Base-by-base conservation (phyloP, 2,329 filamentous ascomycete species). In the Apiospora kogelbergensis region DNA sequence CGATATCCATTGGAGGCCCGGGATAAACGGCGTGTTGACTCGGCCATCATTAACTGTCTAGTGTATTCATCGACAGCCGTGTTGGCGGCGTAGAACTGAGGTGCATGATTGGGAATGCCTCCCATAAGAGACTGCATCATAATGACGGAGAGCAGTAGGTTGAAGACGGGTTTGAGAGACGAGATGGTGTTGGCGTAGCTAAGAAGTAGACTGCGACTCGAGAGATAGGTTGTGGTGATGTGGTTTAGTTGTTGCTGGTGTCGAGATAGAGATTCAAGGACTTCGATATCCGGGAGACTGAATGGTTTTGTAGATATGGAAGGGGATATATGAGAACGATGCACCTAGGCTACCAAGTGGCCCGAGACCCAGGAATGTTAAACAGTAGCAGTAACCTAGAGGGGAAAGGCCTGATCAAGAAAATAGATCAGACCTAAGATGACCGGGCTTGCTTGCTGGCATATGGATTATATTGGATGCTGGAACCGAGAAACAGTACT, bases 51-150 rank as follows among this genome's bases (percentile, higher is more conserved):
- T 74, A 86, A 83, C 70, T 89, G 87, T 71, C 81, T 84, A 33
- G 84, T 84, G 42, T 86, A 78, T 70, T 87, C 85, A 73, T 88
- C 84, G 68, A 86, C 73, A 65, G 86, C 81, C 65, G 79, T 78
- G 70, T 86, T 84, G 71, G 78, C 79, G 13, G 79, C 72, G 68
- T 82, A 84, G 67, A 71, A 73, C 67, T 74, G 76, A 44, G 73
- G 75, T 22, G 75, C 71, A 46, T 75, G 74, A 66, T 78, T 76
- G 63, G 74, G 74, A 67, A 79, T 74, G 68, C 74, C 75, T 75
- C 77, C 80, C 72, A 78, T 72, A 46, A 78, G 73, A 68, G 79
- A 79, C 69, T 79, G 74, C 79, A 77, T 77, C 76, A 79, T 80
- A 48, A 76, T 79, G 71, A 71, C 9, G 17, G 30, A 67, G 53